Percentiles rank a stretch among this genome's conserved stretches.
These are phyloP conservation scores for Terana coerulea DNA, from an alignment of 768 basidiomycete species.

Conservation along the genomic window DNA sequence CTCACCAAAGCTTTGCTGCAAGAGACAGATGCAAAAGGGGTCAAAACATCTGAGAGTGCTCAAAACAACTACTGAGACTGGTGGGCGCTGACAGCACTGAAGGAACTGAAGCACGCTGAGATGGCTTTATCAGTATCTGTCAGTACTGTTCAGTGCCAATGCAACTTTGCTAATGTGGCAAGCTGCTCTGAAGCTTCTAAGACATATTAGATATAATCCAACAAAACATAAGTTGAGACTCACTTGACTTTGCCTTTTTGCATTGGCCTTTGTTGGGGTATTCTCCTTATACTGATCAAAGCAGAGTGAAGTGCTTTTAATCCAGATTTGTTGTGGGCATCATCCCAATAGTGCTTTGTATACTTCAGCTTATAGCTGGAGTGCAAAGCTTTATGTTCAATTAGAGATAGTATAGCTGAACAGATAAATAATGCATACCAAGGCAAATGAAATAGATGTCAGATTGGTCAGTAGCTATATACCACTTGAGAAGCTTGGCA, in stretches of 20 bases:
- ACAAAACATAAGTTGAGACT: background rate
- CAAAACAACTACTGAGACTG: no score
- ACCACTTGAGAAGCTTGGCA: constrained; percentile 1
- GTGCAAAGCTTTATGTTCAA: background rate
- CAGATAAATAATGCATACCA: background rate
- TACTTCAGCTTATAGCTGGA: background rate
- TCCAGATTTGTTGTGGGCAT: background rate
- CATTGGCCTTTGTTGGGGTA: background rate
- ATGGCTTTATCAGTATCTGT: no score
- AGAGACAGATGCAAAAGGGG: no score
- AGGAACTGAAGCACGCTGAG: no score
- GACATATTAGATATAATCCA: background rate
- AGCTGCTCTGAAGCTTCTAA: background rate
- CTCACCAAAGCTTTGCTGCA: no score
- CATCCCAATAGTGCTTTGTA: background rate
- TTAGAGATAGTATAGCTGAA: background rate
- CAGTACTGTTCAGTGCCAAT: no score
- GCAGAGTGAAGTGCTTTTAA: background rate
- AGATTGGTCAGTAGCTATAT: background rate
- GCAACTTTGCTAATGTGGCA: no score
- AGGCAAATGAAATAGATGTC: constrained; percentile 2
- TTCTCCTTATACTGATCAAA: background rate
- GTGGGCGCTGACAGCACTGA: no score
- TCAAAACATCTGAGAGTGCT: no score
- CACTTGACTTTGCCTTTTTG: background rate